Evolutionary conservation across 495 filamentous ascomycete species (phyloP).

Genomic region (Penicillium dipodomyicola): DNA sequence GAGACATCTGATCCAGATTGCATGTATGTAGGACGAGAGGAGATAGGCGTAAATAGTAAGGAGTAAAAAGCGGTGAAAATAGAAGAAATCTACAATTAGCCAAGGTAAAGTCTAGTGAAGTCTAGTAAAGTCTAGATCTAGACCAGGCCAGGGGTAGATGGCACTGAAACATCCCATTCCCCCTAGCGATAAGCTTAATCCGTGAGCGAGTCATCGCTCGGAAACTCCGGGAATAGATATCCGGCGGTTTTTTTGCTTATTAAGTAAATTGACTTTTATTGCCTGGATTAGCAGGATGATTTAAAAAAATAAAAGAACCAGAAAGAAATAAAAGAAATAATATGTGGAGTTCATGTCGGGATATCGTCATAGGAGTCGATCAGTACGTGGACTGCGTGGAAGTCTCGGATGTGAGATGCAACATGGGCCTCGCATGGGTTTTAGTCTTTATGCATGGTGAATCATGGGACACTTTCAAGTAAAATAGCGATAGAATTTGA

Average conservation of each 20-base stretch:
- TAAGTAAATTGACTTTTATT: neutral
- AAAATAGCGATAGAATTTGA: neutral
- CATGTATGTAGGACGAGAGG: neutral
- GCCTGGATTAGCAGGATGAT: neutral
- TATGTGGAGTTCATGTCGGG: neutral
- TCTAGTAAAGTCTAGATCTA: neutral
- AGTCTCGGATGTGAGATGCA: constrained; percentile 13
- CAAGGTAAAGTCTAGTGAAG: too few species aligned
- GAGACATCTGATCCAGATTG: neutral
- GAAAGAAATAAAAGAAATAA: neutral
- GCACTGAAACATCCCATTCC: neutral
- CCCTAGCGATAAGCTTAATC: constrained; percentile 16
- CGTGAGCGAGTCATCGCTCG: constrained; percentile 6
- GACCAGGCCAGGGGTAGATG: constrained; percentile 2
- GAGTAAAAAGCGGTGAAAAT: constrained; percentile 6
- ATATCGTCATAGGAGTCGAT: constrained; percentile 12
- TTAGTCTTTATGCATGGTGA: constrained; percentile 7
- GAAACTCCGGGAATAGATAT: neutral
- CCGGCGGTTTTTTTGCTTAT: neutral
- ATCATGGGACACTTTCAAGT: neutral
- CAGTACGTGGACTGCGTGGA: constrained; percentile 6
- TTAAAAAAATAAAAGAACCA: neutral
- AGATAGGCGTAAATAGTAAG: neutral
- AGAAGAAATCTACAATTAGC: neutral
- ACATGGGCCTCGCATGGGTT: constrained; percentile 9